Evolutionary conservation across 139 green algal genomes (phyloP).

Genomic region (Ettlia oleoabundans): DNA sequence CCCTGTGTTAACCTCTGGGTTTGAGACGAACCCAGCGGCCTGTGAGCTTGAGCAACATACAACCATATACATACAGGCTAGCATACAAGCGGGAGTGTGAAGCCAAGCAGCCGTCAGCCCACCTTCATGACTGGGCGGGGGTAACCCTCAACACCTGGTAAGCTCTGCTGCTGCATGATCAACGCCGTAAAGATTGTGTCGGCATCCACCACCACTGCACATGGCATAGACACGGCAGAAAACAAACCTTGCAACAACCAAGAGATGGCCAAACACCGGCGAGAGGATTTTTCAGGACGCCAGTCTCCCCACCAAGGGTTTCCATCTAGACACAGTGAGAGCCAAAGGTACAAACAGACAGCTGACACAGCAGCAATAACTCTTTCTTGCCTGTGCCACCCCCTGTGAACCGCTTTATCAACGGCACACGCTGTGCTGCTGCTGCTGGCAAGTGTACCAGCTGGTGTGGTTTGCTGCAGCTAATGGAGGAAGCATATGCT

Average conservation of each 20-base stretch:
- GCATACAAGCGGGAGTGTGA: too few species aligned
- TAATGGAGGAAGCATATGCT: neutral
- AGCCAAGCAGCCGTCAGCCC: too few species aligned
- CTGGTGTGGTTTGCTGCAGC: slow-evolving; percentile 75
- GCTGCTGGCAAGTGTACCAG: slow-evolving; percentile 74
- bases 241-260: neutral
- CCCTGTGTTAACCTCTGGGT: too few species aligned
- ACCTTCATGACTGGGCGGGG: slow-evolving; percentile 88
- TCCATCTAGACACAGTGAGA: neutral
- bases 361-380: neutral
- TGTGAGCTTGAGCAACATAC: too few species aligned
- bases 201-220: slow-evolving; percentile 86
- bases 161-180: slow-evolving; percentile 48
- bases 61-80: too few species aligned
- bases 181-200: slow-evolving; percentile 74
- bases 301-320: too few species aligned
- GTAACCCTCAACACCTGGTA: slow-evolving; percentile 74
- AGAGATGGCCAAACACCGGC: neutral
- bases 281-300: too few species aligned
- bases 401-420: slow-evolving; percentile 92
- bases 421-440: slow-evolving; percentile 48
- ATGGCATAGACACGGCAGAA: neutral
- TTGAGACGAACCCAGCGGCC: too few species aligned
- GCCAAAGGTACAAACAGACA: neutral
- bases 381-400: slow-evolving; percentile 78